Evolutionary conservation across 31 red algal genomes (phyloP).

Genomic region (Odonthalia washingtoniensis): DNA sequence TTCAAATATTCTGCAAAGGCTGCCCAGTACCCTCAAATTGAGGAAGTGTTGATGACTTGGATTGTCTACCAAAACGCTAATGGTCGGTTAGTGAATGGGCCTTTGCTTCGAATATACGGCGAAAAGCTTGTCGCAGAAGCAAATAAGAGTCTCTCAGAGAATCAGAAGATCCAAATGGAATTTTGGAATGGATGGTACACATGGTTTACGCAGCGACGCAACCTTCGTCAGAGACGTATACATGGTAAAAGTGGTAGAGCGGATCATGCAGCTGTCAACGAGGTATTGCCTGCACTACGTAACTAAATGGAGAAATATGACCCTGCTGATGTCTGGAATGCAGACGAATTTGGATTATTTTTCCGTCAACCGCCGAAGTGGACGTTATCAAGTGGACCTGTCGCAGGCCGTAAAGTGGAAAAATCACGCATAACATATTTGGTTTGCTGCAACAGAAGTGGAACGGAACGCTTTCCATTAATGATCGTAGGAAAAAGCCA

Average conservation of each 20-base stretch:
- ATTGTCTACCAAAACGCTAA: constrained; percentile 7
- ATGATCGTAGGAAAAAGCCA: constrained; percentile 7
- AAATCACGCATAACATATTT: constrained; percentile 27
- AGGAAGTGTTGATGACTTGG: too few species aligned
- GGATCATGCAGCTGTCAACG: neutral
- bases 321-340: constrained; percentile 18
- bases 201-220: neutral
- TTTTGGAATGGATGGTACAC: neutral
- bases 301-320: neutral
- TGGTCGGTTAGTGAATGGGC: neutral
- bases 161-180: neutral
- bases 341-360: constrained; percentile 28
- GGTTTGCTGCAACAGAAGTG: constrained; percentile 30
- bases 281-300: neutral
- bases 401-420: neutral
- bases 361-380: too few species aligned
- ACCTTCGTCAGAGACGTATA: neutral
- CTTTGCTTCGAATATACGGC: constrained; percentile 8
- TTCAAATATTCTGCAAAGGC: neutral
- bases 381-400: neutral
- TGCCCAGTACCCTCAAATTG: neutral
- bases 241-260: constrained; percentile 27
- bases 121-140: neutral
- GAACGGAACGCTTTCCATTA: constrained; percentile 5
- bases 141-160: neutral